These are phyloP conservation scores for Zymoseptoria crescenta DNA, from an alignment of 2,329 filamentous ascomycete genomes.

Conservation along the genomic window DNA sequence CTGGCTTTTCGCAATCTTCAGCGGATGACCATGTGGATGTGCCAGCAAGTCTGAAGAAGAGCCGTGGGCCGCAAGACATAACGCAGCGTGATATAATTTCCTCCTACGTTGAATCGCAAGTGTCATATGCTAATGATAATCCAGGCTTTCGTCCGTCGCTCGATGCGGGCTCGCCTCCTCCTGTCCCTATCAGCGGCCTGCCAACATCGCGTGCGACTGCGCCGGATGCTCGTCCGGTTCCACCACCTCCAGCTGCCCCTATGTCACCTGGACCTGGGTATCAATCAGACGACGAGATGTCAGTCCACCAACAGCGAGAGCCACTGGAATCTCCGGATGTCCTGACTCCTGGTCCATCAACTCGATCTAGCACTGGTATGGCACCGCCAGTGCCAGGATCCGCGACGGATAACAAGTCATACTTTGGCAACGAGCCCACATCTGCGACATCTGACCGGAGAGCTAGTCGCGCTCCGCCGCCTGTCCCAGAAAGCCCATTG, in stretches of 20 bases:
- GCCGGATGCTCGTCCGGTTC: constrained; percentile 26
- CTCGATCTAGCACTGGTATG: constrained; percentile 27
- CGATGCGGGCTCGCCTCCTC: constrained; percentile 13
- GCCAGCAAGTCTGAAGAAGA: constrained; percentile 1
- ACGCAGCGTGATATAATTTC: neutral
- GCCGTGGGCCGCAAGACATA: constrained; percentile 6
- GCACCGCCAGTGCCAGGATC: constrained; percentile 29
- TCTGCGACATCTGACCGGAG: constrained; percentile 29
- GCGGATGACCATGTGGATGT: constrained; percentile 7
- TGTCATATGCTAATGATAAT: neutral
- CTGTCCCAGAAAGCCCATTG: constrained; percentile 33
- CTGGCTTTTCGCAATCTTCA: constrained; percentile 5
- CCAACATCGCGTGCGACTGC: constrained; percentile 8
- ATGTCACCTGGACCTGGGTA: constrained; percentile 69
- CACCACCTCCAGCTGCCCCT: constrained; percentile 27
- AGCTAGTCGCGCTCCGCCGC: constrained; percentile 29
- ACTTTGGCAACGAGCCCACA: constrained; percentile 33
- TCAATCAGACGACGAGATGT: constrained; percentile 82
- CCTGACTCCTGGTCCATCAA: constrained; percentile 21
- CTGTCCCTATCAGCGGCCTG: constrained; percentile 11
- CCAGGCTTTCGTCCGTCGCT: constrained; percentile 15
- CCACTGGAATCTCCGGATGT: constrained; percentile 32
- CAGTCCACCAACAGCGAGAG: constrained; percentile 38
- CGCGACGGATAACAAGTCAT: constrained; percentile 31
- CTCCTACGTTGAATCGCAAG: neutral